Percentiles rank a stretch among this genome's conserved stretches.
Conservation (phyloP, 305 asterid genomes). For the Striga hermonthica region DNA sequence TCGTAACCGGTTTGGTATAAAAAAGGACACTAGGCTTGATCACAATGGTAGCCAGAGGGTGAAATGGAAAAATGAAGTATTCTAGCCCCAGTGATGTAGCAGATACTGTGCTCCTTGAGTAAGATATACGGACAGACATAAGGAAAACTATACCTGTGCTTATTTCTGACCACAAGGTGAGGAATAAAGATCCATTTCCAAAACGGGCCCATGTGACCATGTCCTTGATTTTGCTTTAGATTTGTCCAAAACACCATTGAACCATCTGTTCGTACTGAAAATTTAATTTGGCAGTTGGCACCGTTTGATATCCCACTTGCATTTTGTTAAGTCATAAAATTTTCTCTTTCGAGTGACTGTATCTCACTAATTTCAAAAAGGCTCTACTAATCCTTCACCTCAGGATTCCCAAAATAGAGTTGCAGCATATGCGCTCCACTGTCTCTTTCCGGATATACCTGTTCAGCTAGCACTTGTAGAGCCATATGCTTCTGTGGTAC, state of each 20-base stretch:
- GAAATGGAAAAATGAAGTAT: not conserved
- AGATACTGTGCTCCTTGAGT: conserved; percentile 1
- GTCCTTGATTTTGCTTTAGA: conserved; percentile 20
- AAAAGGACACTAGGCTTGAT: not conserved
- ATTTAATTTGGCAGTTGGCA: not conserved
- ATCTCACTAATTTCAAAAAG: conserved; percentile 13
- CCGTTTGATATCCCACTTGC: conserved; percentile 15
- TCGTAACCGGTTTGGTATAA: not conserved
- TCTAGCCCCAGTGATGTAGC: not conserved
- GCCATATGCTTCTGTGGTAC: conserved; percentile 75
- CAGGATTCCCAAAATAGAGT: conserved; percentile 93
- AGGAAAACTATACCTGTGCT: not conserved
- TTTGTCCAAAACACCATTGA: conserved; percentile 4
- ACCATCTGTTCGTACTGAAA: not conserved
- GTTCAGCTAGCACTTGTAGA: conserved; percentile 75
- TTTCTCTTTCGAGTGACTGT: conserved; percentile 26
- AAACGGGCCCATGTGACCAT: not conserved
- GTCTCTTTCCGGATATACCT: conserved; percentile 83
- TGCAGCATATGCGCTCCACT: conserved; percentile 86
- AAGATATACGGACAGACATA: conserved; percentile 1
- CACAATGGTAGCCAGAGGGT: not conserved
- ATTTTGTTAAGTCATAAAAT: conserved; percentile 12
- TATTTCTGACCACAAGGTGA: conserved; percentile 4
- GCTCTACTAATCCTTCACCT: conserved; percentile 23
- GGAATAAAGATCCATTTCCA: not conserved